phyloP scores from a whole-genome alignment of 2,329 filamentous ascomycete genomes.

The Myriosclerotinia curreyana region DNA sequence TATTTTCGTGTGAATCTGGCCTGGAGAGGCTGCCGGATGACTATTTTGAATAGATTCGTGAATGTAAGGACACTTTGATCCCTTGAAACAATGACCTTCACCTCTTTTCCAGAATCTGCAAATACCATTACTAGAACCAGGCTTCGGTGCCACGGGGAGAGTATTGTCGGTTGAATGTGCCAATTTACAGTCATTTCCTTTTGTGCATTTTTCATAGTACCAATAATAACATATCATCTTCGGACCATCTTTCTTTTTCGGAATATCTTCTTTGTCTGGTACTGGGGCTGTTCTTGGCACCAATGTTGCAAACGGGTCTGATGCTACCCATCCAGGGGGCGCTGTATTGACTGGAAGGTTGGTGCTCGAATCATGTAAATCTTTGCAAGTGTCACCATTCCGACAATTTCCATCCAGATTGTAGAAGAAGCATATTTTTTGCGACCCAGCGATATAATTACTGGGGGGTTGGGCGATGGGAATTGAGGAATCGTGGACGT shows the following conservation, averaged over 20 bases:
- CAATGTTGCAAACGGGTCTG: not conserved
- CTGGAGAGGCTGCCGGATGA: not conserved
- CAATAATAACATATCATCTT: conserved; percentile 14
- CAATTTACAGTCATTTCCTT: conserved; percentile 12
- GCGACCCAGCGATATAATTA: not conserved
- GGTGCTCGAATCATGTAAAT: not conserved
- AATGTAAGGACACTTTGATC: not conserved
- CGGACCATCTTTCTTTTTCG: not conserved
- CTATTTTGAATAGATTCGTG: not conserved
- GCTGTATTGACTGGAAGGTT: not conserved
- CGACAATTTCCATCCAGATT: conserved; percentile 12
- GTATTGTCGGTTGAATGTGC: conserved; percentile 11
- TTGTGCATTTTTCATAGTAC: conserved; percentile 19
- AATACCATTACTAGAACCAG: not conserved
- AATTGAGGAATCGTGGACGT: not conserved
- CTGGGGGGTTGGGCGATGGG: not conserved
- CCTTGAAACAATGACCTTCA: not conserved
- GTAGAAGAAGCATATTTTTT: conserved; percentile 27
- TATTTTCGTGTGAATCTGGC: not conserved
- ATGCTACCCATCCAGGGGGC: not conserved
- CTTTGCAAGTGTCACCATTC: conserved; percentile 5
- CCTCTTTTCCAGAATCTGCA: conserved; percentile 9
- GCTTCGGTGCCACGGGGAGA: not conserved
- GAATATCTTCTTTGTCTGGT: too few relatives aligned
- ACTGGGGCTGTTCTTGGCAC: not conserved